Percentiles rank a stretch among this genome's conserved stretches.
Evolutionary conservation across 257 asterid genomes (phyloP).

Genomic region (Solanum microdontum): DNA sequence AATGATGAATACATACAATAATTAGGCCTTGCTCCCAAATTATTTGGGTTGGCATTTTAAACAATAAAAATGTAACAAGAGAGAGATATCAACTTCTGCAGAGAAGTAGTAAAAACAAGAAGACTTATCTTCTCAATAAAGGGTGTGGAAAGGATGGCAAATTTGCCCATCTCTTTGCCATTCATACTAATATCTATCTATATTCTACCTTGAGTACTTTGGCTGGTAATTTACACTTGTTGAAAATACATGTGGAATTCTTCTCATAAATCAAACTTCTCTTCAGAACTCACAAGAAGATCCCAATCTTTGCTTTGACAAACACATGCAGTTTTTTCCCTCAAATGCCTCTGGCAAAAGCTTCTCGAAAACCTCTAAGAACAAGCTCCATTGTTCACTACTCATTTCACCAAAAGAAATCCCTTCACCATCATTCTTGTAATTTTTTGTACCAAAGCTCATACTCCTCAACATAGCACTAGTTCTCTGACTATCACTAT

Average conservation of each 20-base stretch:
- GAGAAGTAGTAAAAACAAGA: neutral
- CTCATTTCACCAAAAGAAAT: slow-evolving; percentile 65
- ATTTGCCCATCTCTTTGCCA: slow-evolving; percentile 36
- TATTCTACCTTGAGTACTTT: slow-evolving; percentile 18
- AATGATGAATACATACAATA: neutral
- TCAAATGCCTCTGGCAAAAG: slow-evolving; percentile 58
- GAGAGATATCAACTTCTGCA: neutral
- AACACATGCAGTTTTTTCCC: slow-evolving; percentile 55
- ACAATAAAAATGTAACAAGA: neutral
- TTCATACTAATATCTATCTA: slow-evolving; percentile 14
- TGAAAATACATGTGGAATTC: neutral
- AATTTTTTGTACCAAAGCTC: slow-evolving; percentile 48
- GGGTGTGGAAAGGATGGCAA: slow-evolving; percentile 43
- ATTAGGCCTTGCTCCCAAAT: neutral
- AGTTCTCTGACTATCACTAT: slow-evolving; percentile 12
- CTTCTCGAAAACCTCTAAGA: slow-evolving; percentile 47
- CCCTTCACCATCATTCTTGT: slow-evolving; percentile 38
- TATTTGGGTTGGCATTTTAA: neutral
- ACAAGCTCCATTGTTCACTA: slow-evolving; percentile 44
- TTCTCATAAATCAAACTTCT: slow-evolving; percentile 2
- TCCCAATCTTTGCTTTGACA: slow-evolving; percentile 71
- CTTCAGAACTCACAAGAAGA: slow-evolving; percentile 75
- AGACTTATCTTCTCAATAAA: neutral
- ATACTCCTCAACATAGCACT: slow-evolving; percentile 50
- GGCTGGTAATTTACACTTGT: slow-evolving; percentile 8